Conservation (phyloP, 176 grass and related monocot genomes). For the Cocos nucifera region DNA sequence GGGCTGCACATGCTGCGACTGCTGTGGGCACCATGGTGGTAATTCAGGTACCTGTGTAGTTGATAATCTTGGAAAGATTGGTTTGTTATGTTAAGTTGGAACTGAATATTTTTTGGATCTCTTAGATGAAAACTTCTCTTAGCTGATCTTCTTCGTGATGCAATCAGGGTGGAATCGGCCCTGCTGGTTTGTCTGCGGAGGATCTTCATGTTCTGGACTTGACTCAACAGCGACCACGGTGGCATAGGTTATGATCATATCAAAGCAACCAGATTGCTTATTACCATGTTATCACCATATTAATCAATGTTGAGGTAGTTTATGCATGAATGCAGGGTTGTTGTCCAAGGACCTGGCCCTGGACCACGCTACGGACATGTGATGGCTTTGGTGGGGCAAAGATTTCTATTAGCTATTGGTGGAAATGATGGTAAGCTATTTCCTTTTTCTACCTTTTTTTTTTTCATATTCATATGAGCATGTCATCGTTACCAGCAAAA, state of each 20-base stretch:
- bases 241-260: constrained; percentile 78
- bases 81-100: too few species aligned
- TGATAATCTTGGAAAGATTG: too few species aligned
- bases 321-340: constrained; percentile 52
- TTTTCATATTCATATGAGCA: too few species aligned
- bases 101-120: too few species aligned
- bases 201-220: constrained; percentile 99
- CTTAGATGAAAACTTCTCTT: not conserved
- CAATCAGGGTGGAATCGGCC: constrained; percentile 92
- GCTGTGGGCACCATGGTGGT: constrained; percentile 99
- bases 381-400: constrained; percentile 98
- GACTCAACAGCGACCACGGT: constrained; percentile 92
- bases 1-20: constrained; percentile 97
- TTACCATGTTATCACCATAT: constrained; percentile 12
- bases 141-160: not conserved
- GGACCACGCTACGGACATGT: constrained; percentile 97
- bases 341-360: constrained; percentile 98
- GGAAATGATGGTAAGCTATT: constrained; percentile 90
- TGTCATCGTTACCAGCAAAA: not conserved
- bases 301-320: constrained; percentile 32
- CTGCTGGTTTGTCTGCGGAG: constrained; percentile 98
- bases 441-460: constrained; percentile 11
- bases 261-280: not conserved
- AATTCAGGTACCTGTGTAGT: constrained; percentile 58
- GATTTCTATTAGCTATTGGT: constrained; percentile 97